Conservation (phyloP, 2,329 filamentous ascomycete genomes). For the Dichotomopilus funicola region DNA sequence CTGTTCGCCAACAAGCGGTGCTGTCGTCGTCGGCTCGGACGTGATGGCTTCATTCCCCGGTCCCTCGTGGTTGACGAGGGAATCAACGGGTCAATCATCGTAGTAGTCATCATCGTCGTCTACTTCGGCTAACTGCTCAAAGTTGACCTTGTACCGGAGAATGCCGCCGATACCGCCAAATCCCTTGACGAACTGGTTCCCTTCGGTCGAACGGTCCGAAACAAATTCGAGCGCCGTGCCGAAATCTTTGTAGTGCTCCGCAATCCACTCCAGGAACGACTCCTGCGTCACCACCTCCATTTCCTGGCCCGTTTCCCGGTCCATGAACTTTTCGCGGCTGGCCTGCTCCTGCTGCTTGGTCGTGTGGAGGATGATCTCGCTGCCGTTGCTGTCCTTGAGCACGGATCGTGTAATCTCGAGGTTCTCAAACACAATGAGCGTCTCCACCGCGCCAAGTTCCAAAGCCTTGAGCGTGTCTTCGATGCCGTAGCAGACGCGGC, state of each 20-base stretch:
- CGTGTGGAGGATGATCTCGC: slow-evolving; percentile 73
- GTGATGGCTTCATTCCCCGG: slow-evolving; percentile 54
- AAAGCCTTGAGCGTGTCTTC: slow-evolving; percentile 96
- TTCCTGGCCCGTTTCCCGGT: slow-evolving; percentile 91
- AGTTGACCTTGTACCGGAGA: slow-evolving; percentile 99
- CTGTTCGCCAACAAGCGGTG: slow-evolving; percentile 21
- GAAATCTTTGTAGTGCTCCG: slow-evolving; percentile 97
- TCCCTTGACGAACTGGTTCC: slow-evolving; percentile 99
- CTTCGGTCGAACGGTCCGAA: slow-evolving; percentile 93
- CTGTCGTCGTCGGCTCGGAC: slow-evolving; percentile 27
- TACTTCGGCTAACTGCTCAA: slow-evolving; percentile 92
- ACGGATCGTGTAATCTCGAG: slow-evolving; percentile 89
- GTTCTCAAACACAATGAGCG: slow-evolving; percentile 94
- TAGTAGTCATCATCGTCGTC: slow-evolving; percentile 92
- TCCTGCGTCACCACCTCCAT: slow-evolving; percentile 88
- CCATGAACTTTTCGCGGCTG: slow-evolving; percentile 80
- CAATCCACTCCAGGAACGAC: slow-evolving; percentile 98
- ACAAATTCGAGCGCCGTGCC: slow-evolving; percentile 95
- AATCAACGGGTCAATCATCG: slow-evolving; percentile 81
- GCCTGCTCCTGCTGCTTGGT: slow-evolving; percentile 74
- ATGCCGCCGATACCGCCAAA: slow-evolving; percentile 98
- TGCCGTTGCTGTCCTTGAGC: slow-evolving; percentile 70
- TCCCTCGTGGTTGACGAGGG: slow-evolving; percentile 86
- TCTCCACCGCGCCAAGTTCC: slow-evolving; percentile 92
- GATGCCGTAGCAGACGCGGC: slow-evolving; percentile 95